A percentile compares a stretch with the other conserved stretches of the same genome.
These are phyloP conservation scores for Annulohypoxylon moriforme DNA, from an alignment of 495 filamentous ascomycete genomes.

Conservation along the genomic window DNA sequence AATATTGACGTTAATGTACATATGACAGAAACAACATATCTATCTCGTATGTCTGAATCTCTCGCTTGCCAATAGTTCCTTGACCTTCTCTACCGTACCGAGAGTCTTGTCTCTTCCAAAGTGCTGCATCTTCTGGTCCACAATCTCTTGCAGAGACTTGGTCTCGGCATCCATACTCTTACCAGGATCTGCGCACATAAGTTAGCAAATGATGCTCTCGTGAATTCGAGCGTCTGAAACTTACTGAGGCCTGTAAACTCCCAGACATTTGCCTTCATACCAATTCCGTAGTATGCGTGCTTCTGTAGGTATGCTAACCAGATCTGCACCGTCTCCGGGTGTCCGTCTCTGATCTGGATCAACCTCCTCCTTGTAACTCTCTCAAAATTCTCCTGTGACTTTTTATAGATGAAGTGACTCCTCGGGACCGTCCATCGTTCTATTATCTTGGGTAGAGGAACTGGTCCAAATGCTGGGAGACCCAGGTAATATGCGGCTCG, in stretches of 20 bases:
- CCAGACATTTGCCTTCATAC: constrained; percentile 99
- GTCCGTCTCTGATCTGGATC: constrained; percentile 93
- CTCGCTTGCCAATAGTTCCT: constrained; percentile 66
- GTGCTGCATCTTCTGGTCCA: constrained; percentile 71
- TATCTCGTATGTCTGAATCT: constrained; percentile 53
- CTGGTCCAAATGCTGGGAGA: constrained; percentile 85
- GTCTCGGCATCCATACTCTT: constrained; percentile 72
- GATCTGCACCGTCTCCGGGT: constrained; percentile 85
- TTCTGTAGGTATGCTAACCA: constrained; percentile 94
- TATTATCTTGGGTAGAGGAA: constrained; percentile 86
- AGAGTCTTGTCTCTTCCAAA: constrained; percentile 68
- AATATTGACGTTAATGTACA: constrained; percentile 22
- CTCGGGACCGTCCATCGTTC: constrained; percentile 95
- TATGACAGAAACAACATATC: constrained; percentile 21
- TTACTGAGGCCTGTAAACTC: constrained; percentile 79
- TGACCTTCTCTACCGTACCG: constrained; percentile 63
- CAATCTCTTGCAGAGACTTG: constrained; percentile 66
- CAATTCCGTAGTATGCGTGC: constrained; percentile 91
- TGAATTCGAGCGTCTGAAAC: constrained; percentile 34
- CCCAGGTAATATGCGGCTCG: constrained; percentile 94
- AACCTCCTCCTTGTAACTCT: constrained; percentile 85
- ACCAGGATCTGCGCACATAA: constrained; percentile 65
- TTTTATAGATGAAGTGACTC: constrained; percentile 93
- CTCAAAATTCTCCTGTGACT: constrained; percentile 97
- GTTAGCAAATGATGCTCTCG: constrained; percentile 23